Evolutionary conservation across 148 eudicot genomes (phyloP), one percentile per base, ranked within the genome.

Genomic region (Euryodendron excelsum): DNA sequence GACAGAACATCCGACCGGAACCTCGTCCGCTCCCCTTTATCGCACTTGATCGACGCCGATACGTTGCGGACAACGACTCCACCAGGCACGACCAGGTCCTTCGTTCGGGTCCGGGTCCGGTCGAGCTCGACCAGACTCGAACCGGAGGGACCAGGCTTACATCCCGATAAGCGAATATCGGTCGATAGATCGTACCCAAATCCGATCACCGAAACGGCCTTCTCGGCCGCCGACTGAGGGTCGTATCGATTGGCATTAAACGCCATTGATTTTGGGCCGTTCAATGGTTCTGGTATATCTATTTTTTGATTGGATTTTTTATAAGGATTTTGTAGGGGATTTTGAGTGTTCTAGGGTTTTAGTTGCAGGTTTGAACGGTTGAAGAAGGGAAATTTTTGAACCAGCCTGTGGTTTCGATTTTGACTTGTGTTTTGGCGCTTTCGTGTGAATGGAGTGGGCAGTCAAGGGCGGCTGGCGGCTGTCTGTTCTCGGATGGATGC

Each of bases 11-110:
- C 99, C 47, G 99, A 96, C 63, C 90, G 86, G 72, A 96, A 93
- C 78, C 99, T 87, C 9, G 91, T 96, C 41, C 96, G 91, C 77
- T 96, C 99, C 61, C 99, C 99, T 81, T 93, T 96, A 85, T 91
- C 99, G 74, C 93, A 91, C 89, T 91, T 91, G 60, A 96, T 93
- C 71, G 87, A 77, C 47, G 81, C 53, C 34, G 94, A 86, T 0
- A 88, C 96, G 56, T 75, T 17, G 0, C 84, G 52, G 18, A 96
- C 93, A 17, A 89, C 88, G 33, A 89, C 83, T 30, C 97, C 91
- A 27, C 94, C 97, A 0, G 99, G 99, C n/a, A 96, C 80, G 11
- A 84, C 79, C 66, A 95, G 60, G 75, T 95, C 94, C 78, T 86
- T 85, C 12, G 69, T 66, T 31, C 34, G 52, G 15, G 69, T 66